These are phyloP conservation scores for Aspergillus pseudoviridinutans DNA, from an alignment of 2,329 filamentous ascomycete species.

Conservation along the genomic window DNA sequence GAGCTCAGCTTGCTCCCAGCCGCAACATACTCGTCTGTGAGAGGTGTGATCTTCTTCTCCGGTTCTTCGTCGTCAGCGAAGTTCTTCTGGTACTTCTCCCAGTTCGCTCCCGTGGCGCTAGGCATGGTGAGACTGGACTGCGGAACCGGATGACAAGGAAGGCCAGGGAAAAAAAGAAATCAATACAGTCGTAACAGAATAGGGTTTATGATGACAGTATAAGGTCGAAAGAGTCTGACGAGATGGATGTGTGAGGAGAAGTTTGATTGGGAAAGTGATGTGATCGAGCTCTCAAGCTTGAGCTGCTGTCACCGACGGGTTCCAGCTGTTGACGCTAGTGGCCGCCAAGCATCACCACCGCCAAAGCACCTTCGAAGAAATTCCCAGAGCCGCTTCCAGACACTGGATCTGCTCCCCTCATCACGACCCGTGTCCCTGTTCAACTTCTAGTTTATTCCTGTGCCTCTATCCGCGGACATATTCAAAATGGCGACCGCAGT, in stretches of 20 bases:
- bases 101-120: constrained; percentile 87
- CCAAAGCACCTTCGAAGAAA: constrained; percentile 38
- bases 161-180: constrained; percentile 4
- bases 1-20: not conserved
- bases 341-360: constrained; percentile 39
- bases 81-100: constrained; percentile 99
- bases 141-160: constrained; percentile 17
- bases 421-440: constrained; percentile 18
- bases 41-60: constrained; percentile 98
- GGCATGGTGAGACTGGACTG: constrained; percentile 60
- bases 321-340: constrained; percentile 37
- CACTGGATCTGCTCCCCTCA: constrained; percentile 21
- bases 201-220: not conserved
- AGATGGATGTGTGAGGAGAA: constrained; percentile 21
- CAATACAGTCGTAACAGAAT: not conserved
- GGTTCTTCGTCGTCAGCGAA: constrained; percentile 95
- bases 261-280: constrained; percentile 20
- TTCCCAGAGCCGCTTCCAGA: constrained; percentile 26
- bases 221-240: constrained; percentile 4
- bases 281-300: constrained; percentile 26
- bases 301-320: constrained; percentile 18
- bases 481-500: constrained; percentile 50
- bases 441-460: constrained; percentile 18
- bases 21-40: constrained; percentile 82
- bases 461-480: constrained; percentile 22